These are phyloP conservation scores for Wickerhamiella azyma DNA, from an alignment of 805 yeast species.

Conservation along the genomic window DNA sequence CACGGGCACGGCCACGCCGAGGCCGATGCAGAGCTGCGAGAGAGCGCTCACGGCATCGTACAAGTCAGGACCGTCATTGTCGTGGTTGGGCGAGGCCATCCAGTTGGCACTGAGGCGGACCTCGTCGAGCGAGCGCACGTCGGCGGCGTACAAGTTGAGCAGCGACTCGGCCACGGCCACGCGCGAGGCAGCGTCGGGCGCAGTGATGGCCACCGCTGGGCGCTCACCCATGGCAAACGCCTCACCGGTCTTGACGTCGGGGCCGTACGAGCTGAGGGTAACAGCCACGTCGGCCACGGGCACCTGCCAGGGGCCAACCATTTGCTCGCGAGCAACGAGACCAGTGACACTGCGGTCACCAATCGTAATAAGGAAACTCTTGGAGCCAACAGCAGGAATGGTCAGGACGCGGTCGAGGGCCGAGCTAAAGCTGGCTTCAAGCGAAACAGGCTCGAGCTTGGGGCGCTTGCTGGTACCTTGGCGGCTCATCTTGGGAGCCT, in stretches of 20 bases:
- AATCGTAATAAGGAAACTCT: conserved; percentile 88
- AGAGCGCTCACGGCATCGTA: conserved; percentile 96
- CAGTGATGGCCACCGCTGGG: conserved; percentile 77
- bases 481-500: conserved; percentile 91
- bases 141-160: conserved; percentile 79
- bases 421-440: conserved; percentile 32
- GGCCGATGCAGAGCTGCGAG: conserved; percentile 88
- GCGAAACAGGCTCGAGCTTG: conserved; percentile 25
- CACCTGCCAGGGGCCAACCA: conserved; percentile 99
- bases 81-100: conserved; percentile 96
- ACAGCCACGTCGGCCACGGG: conserved; percentile 99
- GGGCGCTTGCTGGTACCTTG: conserved; percentile 50
- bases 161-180: conserved; percentile 92
- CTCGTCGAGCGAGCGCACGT: conserved; percentile 56
- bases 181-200: conserved; percentile 84
- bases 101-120: conserved; percentile 92
- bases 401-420: conserved; percentile 72
- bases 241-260: conserved; percentile 75
- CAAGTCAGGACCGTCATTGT: conserved; percentile 87
- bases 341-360: conserved; percentile 99
- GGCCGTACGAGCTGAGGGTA: conserved; percentile 80
- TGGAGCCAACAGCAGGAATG: conserved; percentile 90
- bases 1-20: conserved; percentile 88
- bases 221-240: conserved; percentile 96
- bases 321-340: conserved; percentile 89